These are phyloP conservation scores for Benincasa hispida DNA, from an alignment of 306 rosid genomes.

Conservation along the genomic window DNA sequence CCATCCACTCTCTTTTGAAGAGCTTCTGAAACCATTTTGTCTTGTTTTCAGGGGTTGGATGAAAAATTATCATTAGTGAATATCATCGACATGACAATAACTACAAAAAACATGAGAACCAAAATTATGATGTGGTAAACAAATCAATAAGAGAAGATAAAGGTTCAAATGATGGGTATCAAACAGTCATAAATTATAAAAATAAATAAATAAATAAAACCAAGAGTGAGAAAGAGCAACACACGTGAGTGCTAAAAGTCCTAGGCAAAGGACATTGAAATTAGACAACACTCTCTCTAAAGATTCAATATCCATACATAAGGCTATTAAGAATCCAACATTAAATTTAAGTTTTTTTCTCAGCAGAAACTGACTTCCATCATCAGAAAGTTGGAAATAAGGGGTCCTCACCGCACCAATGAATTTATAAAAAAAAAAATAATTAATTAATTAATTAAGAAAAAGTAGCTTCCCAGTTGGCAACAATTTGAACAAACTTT, in stretches of 20 bases:
- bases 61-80: slow-evolving; percentile 13
- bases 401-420: neutral
- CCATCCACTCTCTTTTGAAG: slow-evolving; percentile 28
- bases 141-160: neutral
- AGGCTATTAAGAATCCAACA: neutral
- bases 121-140: neutral
- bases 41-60: slow-evolving; percentile 13
- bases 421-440: too few species aligned
- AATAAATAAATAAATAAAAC: neutral
- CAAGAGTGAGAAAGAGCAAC: neutral
- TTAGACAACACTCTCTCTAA: neutral
- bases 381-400: neutral
- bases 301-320: neutral
- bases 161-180: neutral
- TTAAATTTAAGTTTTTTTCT: neutral
- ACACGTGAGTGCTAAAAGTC: neutral
- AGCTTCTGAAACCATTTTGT: slow-evolving; percentile 24
- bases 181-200: neutral
- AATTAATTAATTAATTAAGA: too few species aligned
- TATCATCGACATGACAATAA: neutral
- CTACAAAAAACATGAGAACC: neutral
- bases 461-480: too few species aligned
- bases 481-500: neutral
- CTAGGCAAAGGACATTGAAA: neutral
- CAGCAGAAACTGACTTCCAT: neutral